Base-by-base conservation (phyloP, 164 flowering plant genomes). In the Annona cherimola region DNA sequence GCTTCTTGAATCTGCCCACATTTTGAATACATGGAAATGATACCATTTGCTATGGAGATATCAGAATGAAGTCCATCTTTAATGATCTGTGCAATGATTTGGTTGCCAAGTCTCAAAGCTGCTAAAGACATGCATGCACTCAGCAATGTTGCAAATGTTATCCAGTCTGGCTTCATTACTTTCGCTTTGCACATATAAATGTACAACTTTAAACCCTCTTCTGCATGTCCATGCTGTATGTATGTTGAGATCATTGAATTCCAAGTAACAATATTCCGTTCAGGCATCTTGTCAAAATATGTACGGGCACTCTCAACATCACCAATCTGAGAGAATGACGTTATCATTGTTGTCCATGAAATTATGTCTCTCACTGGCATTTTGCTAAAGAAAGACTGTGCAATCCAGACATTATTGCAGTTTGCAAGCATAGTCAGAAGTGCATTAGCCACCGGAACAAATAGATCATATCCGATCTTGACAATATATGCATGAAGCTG, bases 201-300 rank as follows among this genome's bases (percentile, higher is more conserved):
- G 42, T 71, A 84, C 72, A 86, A 35, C 61, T 83, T 83, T 14
- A 83, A 64, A 69, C 79, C 86, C 68, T 83, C 85, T 74, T 86
- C 87, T 70, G 73, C 69, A 68, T 62, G 73, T n/a, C 77, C 85
- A 72, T 77, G 75, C 62, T 83, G 84, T 63, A 77, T 55, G 72
- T 84, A 83, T 67, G 84, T 67, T n/a, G 78, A 74, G 70, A 86
- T 63, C 85, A 86, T 82, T 19, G 87, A 79, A 68, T 82, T 86
- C 89, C 87, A 84, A 63, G 85, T 71, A 40, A 86, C 77, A 16
- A 82, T 50, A 73, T 81, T 86, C 69, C 80, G 72, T 72, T 78
- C 74, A 1, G 83, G 79, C 86, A 84, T 86, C 74, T 65, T 67
- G 67, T 84, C 46, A 66, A 86, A 84, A 73, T 71, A 81, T 26